Percentiles rank a stretch among this genome's conserved stretches.
Evolutionary conservation across 2,329 filamentous ascomycete genomes (phyloP).

Genomic region (Aspergillus brasiliensis): DNA sequence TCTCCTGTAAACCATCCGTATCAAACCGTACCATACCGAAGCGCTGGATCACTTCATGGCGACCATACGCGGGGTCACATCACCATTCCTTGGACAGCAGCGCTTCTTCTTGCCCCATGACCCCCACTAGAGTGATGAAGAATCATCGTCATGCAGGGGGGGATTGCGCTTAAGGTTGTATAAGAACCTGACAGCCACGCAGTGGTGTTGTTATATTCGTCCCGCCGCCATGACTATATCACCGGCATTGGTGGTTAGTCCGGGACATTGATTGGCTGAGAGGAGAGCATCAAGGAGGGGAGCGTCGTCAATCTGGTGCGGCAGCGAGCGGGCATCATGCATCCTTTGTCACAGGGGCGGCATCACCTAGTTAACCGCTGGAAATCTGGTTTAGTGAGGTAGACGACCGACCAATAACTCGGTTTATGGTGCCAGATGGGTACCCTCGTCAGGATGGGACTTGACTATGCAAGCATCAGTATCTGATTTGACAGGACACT

Average conservation of each 20-base stretch:
- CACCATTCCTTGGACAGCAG: neutral
- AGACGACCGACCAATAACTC: too few species aligned
- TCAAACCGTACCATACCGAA: neutral
- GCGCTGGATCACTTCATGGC: neutral
- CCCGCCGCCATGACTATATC: neutral
- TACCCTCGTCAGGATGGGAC: too few species aligned
- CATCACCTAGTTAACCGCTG: neutral
- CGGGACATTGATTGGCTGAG: neutral
- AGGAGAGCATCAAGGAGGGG: too few species aligned
- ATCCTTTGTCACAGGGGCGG: neutral
- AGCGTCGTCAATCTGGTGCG: too few species aligned
- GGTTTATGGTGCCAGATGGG: too few species aligned
- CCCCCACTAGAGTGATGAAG: constrained; percentile 1
- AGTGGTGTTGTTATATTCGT: constrained; percentile 1
- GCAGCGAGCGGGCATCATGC: neutral
- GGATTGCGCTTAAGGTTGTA: constrained; percentile 3
- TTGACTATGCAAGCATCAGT: neutral
- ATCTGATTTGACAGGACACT: neutral
- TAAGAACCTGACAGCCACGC: neutral
- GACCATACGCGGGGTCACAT: neutral
- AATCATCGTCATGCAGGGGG: constrained; percentile 3
- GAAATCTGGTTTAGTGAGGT: too few species aligned
- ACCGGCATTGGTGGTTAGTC: neutral
- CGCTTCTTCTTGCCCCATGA: neutral
- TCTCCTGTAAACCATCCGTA: neutral